phyloP scores from a whole-genome alignment of 441 rosid species.

The Cnidoscolus chayamansa region DNA sequence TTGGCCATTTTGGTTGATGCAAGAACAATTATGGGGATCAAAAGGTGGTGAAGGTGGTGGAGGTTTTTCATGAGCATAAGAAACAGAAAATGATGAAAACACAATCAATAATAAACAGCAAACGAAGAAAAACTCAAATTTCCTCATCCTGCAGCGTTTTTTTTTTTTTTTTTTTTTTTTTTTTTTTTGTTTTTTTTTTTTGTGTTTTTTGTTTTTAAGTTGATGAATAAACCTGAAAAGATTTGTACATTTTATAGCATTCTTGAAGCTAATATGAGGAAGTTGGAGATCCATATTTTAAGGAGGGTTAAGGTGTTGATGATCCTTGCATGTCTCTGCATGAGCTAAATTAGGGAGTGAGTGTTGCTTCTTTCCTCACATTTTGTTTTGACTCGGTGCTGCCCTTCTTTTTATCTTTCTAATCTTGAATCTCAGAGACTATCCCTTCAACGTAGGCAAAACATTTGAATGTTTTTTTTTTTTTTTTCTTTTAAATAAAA shows the following conservation, averaged over 20 bases:
- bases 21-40: conserved; percentile 6
- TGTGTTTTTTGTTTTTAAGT: not conserved
- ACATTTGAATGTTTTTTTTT: too few relatives aligned
- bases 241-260: not conserved
- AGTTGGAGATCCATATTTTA: conserved; percentile 17
- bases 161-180: not conserved
- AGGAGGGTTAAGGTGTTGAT: not conserved
- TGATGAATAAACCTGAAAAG: not conserved
- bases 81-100: not conserved
- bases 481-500: too few relatives aligned
- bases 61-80: conserved; percentile 16
- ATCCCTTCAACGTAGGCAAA: not conserved
- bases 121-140: conserved; percentile 11
- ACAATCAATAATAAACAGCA: conserved; percentile 13
- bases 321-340: not conserved
- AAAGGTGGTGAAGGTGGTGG: not conserved
- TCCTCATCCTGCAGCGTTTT: conserved; percentile 12
- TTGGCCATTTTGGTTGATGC: not conserved
- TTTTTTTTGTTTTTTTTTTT: too few relatives aligned
- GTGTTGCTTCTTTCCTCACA: too few relatives aligned
- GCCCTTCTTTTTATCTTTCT: too few relatives aligned
- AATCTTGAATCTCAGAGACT: not conserved
- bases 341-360: too few relatives aligned
- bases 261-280: not conserved
- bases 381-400: too few relatives aligned